phyloP scores from a whole-genome alignment of 805 yeast genomes.

The Metschnikowia proteae region DNA sequence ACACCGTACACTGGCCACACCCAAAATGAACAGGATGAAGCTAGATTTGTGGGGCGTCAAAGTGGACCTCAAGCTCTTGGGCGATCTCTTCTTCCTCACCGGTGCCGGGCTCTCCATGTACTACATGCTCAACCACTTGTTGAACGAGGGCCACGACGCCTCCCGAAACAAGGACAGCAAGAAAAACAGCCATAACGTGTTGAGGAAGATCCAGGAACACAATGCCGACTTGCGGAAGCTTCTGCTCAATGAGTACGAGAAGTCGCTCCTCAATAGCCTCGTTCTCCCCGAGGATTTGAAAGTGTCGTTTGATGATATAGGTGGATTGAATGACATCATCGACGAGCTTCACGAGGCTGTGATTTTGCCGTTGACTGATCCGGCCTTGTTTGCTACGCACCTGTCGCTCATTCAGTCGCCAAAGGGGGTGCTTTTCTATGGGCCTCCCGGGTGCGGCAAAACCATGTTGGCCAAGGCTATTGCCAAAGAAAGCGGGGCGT shows the following conservation, averaged over 20 bases:
- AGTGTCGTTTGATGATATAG: slow-evolving; percentile 76
- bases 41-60: slow-evolving; percentile 37
- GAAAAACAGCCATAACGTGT: slow-evolving; percentile 51
- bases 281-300: slow-evolving; percentile 81
- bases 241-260: slow-evolving; percentile 69
- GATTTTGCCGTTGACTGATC: slow-evolving; percentile 73
- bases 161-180: slow-evolving; percentile 50
- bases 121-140: slow-evolving; percentile 48
- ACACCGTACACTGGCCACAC: too few species aligned
- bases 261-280: slow-evolving; percentile 68
- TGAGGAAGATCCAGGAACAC: slow-evolving; percentile 34
- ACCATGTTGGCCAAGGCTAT: slow-evolving; percentile 96
- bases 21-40: slow-evolving; percentile 30
- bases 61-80: slow-evolving; percentile 37
- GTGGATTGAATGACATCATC: slow-evolving; percentile 79
- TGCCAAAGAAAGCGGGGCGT: slow-evolving; percentile 89
- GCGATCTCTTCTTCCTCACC: slow-evolving; percentile 39
- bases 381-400: slow-evolving; percentile 68
- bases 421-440: slow-evolving; percentile 86
- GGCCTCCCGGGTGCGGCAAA: slow-evolving; percentile 98
- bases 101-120: slow-evolving; percentile 71
- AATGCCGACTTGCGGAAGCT: slow-evolving; percentile 57
- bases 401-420: slow-evolving; percentile 79
- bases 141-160: slow-evolving; percentile 33
- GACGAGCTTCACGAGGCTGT: slow-evolving; percentile 87